Evolutionary conservation across 805 yeast genomes (phyloP).

Genomic region (Peterozyma toletana): DNA sequence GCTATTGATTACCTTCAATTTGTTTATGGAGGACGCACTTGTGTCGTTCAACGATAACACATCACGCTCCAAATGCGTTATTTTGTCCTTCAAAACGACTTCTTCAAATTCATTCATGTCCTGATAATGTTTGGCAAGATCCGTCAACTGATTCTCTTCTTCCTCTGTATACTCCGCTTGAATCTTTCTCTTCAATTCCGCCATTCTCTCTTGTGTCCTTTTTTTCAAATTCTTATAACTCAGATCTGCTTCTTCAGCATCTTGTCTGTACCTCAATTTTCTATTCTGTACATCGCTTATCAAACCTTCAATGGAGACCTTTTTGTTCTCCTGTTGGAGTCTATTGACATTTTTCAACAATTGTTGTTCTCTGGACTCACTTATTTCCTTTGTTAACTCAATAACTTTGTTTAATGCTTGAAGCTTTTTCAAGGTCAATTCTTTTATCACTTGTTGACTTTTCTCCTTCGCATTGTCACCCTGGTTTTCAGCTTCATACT

Average conservation of each 20-base stretch:
- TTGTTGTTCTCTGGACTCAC: conserved; percentile 18
- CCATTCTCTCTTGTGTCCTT: conserved; percentile 12
- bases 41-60: conserved; percentile 18
- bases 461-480: conserved; percentile 10
- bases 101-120: conserved; percentile 27
- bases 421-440: conserved; percentile 15
- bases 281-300: conserved; percentile 21
- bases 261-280: conserved; percentile 16
- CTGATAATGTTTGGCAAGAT: conserved; percentile 24
- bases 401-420: conserved; percentile 15
- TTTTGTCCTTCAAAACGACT: conserved; percentile 26
- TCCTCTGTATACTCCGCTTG: conserved; percentile 28
- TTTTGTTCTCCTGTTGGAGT: conserved; percentile 33
- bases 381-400: conserved; percentile 14
- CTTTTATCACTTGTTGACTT: conserved; percentile 21
- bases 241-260: conserved; percentile 9
- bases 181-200: conserved; percentile 25
- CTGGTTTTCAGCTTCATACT: conserved; percentile 28
- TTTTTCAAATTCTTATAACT: conserved; percentile 12
- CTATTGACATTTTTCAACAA: conserved; percentile 17
- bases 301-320: conserved; percentile 20
- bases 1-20: conserved; percentile 29
- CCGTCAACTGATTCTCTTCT: conserved; percentile 32
- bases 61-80: conserved; percentile 35
- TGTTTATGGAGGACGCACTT: conserved; percentile 18